Conservation (phyloP, 176 grass and related monocot species). For the Tillandsia fasciculata region DNA sequence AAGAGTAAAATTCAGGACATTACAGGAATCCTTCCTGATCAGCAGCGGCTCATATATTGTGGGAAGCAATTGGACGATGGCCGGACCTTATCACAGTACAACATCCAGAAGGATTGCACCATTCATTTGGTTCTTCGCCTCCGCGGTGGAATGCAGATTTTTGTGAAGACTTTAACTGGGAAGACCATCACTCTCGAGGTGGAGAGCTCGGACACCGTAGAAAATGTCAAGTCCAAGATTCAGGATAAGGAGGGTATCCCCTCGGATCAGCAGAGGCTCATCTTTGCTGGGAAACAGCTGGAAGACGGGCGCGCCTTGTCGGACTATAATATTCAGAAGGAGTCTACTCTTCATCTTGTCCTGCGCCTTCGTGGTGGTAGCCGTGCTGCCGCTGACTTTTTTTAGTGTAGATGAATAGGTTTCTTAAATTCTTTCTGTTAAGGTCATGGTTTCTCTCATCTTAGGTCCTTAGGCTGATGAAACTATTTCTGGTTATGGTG, state of each 20-base stretch:
- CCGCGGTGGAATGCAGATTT: background rate
- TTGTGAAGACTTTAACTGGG: background rate
- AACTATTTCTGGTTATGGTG: too few relatives aligned
- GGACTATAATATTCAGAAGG: background rate
- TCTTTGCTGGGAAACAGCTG: background rate
- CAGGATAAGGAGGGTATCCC: background rate
- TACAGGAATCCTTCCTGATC: conserved; percentile 23
- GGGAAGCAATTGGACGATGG: conserved; percentile 31
- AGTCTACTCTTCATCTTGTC: background rate
- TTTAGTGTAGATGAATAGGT: too few relatives aligned
- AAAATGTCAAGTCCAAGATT: background rate
- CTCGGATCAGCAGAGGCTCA: background rate
- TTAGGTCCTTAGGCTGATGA: too few relatives aligned
- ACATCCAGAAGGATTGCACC: conserved; percentile 37
- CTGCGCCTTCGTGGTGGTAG: background rate
- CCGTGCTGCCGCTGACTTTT: too few relatives aligned
- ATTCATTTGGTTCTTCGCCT: conserved; percentile 28
- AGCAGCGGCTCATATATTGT: conserved; percentile 26
- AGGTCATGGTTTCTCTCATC: too few relatives aligned
- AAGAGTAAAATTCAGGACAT: conserved; percentile 31
- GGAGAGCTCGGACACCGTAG: background rate
- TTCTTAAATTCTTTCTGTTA: too few relatives aligned
- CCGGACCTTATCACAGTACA: conserved; percentile 28
- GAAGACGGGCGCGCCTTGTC: background rate
- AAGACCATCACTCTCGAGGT: background rate